Evolutionary conservation across 129 eudicot species (phyloP), one percentile per base, ranked within the genome.

Genomic region (Centella asiatica): DNA sequence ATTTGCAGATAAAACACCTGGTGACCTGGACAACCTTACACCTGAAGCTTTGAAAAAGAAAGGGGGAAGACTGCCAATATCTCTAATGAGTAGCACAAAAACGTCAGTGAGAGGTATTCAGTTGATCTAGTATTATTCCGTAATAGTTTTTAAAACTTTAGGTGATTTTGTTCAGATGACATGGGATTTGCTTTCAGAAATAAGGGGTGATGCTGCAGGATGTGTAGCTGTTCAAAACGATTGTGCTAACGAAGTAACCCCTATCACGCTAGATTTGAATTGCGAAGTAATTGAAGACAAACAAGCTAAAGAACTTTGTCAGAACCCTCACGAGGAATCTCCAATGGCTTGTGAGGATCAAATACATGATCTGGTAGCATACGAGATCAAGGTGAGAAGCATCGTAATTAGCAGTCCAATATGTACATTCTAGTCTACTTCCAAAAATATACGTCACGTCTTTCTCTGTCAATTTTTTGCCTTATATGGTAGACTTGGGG

Each of bases 181-280:
- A 6, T n/a, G 24, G 20, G 23, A 29, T 12, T 6, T 33, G 11
- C 22, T 40, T 58, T 45, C 45, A 58, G 46, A 34, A 33, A 22
- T 19, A 58, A 58, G 22, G 3, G 45, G 10, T 33, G 63, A 58
- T 34, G 63, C 28, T 34, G 31, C 22, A n/a, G 23, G n/a, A 58
- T 58, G 29, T 58, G 34, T n/a, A 10, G 15, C 11, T 19, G 63
- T 58, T 33, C n/a, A 34, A 27, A 14, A 24, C 1, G 63, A 20
- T 45, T 19, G 46, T 53, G 57, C 59, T 28, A 53, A 55, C 37
- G 57, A 69, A 45, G 72, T 64, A 52, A 18, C 53, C n/a, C 73
- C 61, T 68, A 60, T 80, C 48, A 69, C 76, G 65, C 26, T 67
- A 48, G 78, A 78, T 50, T 77, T 83, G 79, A 77, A 77, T 20